Percentiles rank a stretch among this genome's conserved stretches.
phyloP scores from a whole-genome alignment of 1,139 yeast species.

The Wickerhamomyces sp. region DNA sequence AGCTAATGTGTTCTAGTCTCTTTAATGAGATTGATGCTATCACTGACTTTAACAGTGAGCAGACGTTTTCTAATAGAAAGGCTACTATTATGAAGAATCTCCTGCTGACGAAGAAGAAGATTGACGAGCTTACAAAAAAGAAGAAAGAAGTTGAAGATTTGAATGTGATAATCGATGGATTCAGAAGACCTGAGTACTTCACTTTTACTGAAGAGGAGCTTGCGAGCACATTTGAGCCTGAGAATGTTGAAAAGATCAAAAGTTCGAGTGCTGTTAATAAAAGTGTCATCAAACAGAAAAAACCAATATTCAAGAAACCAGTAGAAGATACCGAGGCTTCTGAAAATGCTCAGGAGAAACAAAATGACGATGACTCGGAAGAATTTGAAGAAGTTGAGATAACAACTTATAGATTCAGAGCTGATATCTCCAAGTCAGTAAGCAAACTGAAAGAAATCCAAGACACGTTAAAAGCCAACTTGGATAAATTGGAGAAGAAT shows the following conservation, averaged over 20 bases:
- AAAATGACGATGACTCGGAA: neutral
- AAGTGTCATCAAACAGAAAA: slow-evolving; percentile 3
- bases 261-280: neutral
- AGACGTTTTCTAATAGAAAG: slow-evolving; percentile 3
- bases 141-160: slow-evolving; percentile 13
- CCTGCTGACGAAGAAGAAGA: slow-evolving; percentile 7
- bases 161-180: slow-evolving; percentile 10
- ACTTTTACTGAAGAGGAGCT: slow-evolving; percentile 12
- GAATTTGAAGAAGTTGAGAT: neutral
- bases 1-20: slow-evolving; percentile 5
- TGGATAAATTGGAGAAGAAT: slow-evolving; percentile 11
- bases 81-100: slow-evolving; percentile 11
- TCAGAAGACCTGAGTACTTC: slow-evolving; percentile 1
- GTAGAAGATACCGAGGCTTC: too few relatives aligned
- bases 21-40: slow-evolving; percentile 3
- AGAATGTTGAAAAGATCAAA: slow-evolving; percentile 5
- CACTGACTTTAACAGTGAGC: slow-evolving; percentile 5
- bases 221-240: slow-evolving; percentile 12
- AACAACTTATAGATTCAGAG: slow-evolving; percentile 4
- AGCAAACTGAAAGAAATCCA: slow-evolving; percentile 7
- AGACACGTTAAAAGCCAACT: slow-evolving; percentile 3
- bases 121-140: slow-evolving; percentile 14
- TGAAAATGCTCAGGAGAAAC: slow-evolving; percentile 3
- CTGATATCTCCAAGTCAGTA: slow-evolving; percentile 4
- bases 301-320: slow-evolving; percentile 12